Evolutionary conservation across 2,329 filamentous ascomycete species (phyloP).

Genomic region (Ascochyta rabiei): DNA sequence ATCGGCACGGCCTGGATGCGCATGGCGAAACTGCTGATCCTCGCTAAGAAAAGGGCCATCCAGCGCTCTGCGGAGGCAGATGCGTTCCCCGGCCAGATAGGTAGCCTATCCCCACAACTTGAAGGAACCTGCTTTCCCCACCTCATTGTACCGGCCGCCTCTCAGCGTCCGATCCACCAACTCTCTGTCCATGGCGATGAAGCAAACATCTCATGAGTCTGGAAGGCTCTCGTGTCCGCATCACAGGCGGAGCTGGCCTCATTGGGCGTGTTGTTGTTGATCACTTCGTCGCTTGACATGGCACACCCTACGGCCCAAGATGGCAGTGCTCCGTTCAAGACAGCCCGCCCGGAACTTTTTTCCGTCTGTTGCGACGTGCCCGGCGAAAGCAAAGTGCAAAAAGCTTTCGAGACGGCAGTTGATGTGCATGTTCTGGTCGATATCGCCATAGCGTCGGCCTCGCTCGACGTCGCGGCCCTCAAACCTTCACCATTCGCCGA

Average conservation of each 20-base stretch:
- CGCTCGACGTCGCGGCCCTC: constrained; percentile 53
- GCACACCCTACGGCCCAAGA: constrained; percentile 11
- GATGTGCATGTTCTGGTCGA: constrained; percentile 45
- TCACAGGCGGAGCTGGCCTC: constrained; percentile 51
- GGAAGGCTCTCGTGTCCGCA: constrained; percentile 46
- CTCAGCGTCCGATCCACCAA: not conserved
- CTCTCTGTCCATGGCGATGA: constrained; percentile 4
- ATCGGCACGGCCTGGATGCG: not conserved
- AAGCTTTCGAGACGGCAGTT: constrained; percentile 45
- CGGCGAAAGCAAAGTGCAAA: constrained; percentile 40
- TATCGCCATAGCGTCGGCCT: constrained; percentile 53
- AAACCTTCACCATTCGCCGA: constrained; percentile 48
- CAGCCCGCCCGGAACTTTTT: constrained; percentile 1
- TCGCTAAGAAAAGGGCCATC: constrained; percentile 1
- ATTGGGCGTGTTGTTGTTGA: constrained; percentile 50
- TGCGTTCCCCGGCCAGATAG: not conserved
- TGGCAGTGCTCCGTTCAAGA: not conserved
- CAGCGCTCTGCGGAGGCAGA: not conserved
- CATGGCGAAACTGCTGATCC: not conserved
- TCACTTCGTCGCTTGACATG: constrained; percentile 50
- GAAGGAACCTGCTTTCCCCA: constrained; percentile 10
- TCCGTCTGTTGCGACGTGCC: constrained; percentile 45
- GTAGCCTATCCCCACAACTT: constrained; percentile 8
- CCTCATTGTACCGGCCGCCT: not conserved
- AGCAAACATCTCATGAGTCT: constrained; percentile 37